phyloP scores from a whole-genome alignment of 1,284 basidiomycete species.

The Tausonia pullulans region DNA sequence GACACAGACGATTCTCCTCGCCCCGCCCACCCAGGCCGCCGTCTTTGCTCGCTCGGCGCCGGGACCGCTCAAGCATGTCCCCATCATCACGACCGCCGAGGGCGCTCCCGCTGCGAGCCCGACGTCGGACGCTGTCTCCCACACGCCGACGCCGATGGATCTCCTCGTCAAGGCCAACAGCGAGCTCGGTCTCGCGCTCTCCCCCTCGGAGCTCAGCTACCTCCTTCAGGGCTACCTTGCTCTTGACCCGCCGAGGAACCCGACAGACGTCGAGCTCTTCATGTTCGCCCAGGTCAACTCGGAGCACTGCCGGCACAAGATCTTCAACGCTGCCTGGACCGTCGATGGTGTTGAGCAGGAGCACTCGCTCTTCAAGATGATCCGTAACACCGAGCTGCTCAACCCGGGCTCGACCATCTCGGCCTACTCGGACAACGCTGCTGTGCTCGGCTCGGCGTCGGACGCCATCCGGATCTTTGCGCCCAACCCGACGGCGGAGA shows the following conservation, averaged over 20 bases:
- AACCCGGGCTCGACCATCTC: slow-evolving; percentile 67
- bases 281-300: slow-evolving; percentile 99
- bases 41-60: slow-evolving; percentile 64
- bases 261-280: slow-evolving; percentile 96
- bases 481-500: slow-evolving; percentile 2
- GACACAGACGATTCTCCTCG: slow-evolving; percentile 67
- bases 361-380: slow-evolving; percentile 90
- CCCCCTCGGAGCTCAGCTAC: slow-evolving; percentile 83
- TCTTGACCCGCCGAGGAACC: slow-evolving; percentile 57
- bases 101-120: slow-evolving; percentile 34
- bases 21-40: slow-evolving; percentile 47
- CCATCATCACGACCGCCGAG: slow-evolving; percentile 39
- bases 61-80: slow-evolving; percentile 58
- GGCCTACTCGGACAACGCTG: slow-evolving; percentile 97
- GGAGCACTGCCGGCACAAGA: slow-evolving; percentile 98
- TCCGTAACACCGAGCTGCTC: slow-evolving; percentile 80
- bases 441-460: slow-evolving; percentile 63
- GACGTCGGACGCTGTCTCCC: slow-evolving; percentile 23
- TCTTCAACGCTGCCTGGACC: slow-evolving; percentile 96
- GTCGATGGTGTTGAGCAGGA: slow-evolving; percentile 62
- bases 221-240: slow-evolving; percentile 79
- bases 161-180: slow-evolving; percentile 69
- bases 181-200: slow-evolving; percentile 79
- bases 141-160: slow-evolving; percentile 36
- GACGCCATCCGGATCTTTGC: slow-evolving; percentile 13